phyloP scores from a whole-genome alignment of 1,139 yeast species.

The Pneumocystis oryctolagi region DNA sequence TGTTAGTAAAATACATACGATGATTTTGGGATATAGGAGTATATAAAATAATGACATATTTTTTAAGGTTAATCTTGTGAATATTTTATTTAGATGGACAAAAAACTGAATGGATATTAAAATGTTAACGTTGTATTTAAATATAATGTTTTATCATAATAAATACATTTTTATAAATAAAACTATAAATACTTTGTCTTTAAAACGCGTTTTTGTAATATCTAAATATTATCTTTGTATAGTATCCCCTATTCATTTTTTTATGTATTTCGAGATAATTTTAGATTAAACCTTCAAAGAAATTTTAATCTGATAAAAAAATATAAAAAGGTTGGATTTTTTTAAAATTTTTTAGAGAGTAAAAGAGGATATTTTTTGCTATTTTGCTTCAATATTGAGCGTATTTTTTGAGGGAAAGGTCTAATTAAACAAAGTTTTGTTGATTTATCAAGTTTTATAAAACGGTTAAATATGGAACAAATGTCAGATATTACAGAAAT shows the following conservation, averaged over 20 bases:
- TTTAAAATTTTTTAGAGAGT: too few relatives aligned
- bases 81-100: background rate
- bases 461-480: background rate
- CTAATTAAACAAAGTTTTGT: background rate
- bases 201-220: too few relatives aligned
- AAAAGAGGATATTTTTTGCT: background rate
- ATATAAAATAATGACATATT: background rate
- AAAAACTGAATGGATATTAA: background rate
- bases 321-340: too few relatives aligned
- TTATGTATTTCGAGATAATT: too few relatives aligned
- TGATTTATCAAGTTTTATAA: background rate
- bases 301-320: too few relatives aligned
- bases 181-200: too few relatives aligned
- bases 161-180: too few relatives aligned
- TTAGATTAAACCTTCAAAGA: too few relatives aligned
- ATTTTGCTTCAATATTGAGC: background rate
- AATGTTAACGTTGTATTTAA: too few relatives aligned
- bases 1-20: background rate
- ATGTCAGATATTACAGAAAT: background rate
- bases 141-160: too few relatives aligned
- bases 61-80: background rate
- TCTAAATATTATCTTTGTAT: too few relatives aligned
- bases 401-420: background rate
- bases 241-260: too few relatives aligned
- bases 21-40: background rate